A percentile compares a stretch with the other conserved stretches of the same genome.
These are phyloP conservation scores for Colletotrichum sp. DNA, from an alignment of 2,329 filamentous ascomycete species.

Conservation along the genomic window DNA sequence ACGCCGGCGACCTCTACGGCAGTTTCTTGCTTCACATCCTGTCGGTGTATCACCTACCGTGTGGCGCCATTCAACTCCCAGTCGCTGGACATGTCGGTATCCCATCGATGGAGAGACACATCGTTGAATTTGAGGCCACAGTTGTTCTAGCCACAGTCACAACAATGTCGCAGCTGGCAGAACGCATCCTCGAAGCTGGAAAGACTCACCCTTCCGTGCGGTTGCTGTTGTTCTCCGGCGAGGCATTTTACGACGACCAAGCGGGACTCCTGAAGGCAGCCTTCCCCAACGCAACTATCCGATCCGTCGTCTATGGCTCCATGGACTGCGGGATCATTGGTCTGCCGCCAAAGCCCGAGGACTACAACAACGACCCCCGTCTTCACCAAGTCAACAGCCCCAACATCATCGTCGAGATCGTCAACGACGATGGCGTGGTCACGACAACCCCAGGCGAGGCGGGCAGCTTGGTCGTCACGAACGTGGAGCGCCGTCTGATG, in stretches of 20 bases:
- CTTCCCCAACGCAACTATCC: conserved; percentile 1
- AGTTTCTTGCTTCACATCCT: conserved; percentile 13
- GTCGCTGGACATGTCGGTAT: conserved; percentile 4
- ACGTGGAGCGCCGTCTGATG: conserved; percentile 13
- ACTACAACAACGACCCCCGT: neutral
- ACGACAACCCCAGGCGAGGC: neutral
- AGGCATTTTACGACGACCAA: conserved; percentile 13
- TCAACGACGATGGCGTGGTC: conserved; percentile 3
- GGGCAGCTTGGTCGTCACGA: conserved; percentile 9
- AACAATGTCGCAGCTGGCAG: conserved; percentile 7
- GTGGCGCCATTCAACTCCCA: conserved; percentile 5
- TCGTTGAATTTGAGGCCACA: conserved; percentile 4
- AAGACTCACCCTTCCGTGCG: neutral
- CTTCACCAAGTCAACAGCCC: conserved; percentile 14
- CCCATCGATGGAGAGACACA: conserved; percentile 12
- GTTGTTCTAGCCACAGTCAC: conserved; percentile 10
- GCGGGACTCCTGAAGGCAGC: neutral
- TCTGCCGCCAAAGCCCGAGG: neutral
- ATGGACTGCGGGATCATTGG: conserved; percentile 16
- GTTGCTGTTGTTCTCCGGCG: conserved; percentile 14
- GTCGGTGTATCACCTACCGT: conserved; percentile 8
- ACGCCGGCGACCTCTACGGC: conserved; percentile 15
- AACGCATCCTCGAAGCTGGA: neutral
- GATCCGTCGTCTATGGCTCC: conserved; percentile 10
- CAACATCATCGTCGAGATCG: conserved; percentile 6